These are phyloP conservation scores for Phaeotremella skinneri DNA, from an alignment of 768 basidiomycete species.

Conservation along the genomic window DNA sequence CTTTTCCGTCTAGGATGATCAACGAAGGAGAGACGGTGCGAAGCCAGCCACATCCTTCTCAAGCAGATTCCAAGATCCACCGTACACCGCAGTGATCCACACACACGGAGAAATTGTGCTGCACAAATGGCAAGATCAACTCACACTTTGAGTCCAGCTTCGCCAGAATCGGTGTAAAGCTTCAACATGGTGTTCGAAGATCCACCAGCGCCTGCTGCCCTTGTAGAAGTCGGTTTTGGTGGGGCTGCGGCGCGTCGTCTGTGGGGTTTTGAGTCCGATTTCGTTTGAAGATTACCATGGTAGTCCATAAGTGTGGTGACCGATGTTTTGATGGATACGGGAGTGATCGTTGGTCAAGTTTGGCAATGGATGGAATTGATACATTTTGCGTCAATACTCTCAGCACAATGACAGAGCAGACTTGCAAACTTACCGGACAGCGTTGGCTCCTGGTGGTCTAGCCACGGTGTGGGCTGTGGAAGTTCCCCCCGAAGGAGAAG, in stretches of 20 bases:
- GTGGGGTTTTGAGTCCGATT: neutral
- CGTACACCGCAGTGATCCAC: no score
- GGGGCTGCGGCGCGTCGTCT: constrained; percentile 50
- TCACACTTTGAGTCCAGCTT: constrained; percentile 93
- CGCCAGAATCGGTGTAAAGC: constrained; percentile 92
- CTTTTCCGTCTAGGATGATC: neutral
- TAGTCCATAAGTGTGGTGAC: neutral
- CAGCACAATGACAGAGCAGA: neutral
- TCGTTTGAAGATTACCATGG: neutral
- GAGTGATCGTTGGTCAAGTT: neutral
- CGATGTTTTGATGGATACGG: neutral
- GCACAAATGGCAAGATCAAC: no score
- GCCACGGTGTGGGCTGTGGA: constrained; percentile 42
- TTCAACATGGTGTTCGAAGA: constrained; percentile 98
- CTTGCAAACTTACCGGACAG: constrained; percentile 42
- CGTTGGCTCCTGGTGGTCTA: constrained; percentile 51
- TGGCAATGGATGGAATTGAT: neutral
- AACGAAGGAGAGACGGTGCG: no score
- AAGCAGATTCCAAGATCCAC: no score
- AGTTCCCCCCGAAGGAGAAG: constrained; percentile 42
- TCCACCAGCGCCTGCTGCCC: constrained; percentile 92
- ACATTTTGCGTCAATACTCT: neutral
- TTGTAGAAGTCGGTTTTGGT: constrained; percentile 75
- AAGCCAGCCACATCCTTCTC: no score
- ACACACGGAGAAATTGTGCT: no score